These are phyloP conservation scores for Neurospora sp. DNA, from an alignment of 495 filamentous ascomycete species.

Conservation along the genomic window DNA sequence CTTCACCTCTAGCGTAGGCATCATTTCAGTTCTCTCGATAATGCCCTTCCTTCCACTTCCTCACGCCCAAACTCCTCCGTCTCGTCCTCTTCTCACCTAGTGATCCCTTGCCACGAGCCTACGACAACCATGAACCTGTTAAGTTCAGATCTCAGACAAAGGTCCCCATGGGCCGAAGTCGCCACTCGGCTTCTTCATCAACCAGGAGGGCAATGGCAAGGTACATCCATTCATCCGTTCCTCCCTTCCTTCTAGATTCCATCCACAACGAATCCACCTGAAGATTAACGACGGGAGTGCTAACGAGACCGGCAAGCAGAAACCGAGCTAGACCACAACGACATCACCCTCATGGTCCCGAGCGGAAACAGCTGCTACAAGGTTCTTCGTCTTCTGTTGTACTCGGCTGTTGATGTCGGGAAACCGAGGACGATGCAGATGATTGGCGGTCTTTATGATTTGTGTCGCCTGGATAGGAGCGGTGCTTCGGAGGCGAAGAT, in stretches of 20 bases:
- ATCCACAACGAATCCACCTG: no score
- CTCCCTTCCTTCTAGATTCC: background rate
- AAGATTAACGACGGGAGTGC: background rate
- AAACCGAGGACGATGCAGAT: background rate
- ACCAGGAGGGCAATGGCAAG: background rate
- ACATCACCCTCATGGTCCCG: background rate
- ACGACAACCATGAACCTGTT: background rate
- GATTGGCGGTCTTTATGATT: background rate
- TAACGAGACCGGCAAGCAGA: background rate
- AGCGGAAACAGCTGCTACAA: background rate
- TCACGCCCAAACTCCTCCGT: no score
- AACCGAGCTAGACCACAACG: background rate
- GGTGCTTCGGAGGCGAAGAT: background rate
- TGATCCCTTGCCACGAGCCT: no score
- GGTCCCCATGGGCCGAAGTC: background rate
- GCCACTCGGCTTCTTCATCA: background rate
- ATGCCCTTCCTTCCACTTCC: no score
- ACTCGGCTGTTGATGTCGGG: background rate
- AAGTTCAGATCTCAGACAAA: background rate
- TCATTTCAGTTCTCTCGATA: no score
- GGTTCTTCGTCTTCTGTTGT: background rate
- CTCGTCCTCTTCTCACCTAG: no score
- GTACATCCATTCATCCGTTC: background rate
- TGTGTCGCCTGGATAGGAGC: background rate
- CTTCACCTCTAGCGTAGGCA: no score